Percentiles rank a stretch among this genome's conserved stretches.
These are phyloP conservation scores for Talaromyces sp. DNA, from an alignment of 2,329 filamentous ascomycete genomes.

Conservation along the genomic window DNA sequence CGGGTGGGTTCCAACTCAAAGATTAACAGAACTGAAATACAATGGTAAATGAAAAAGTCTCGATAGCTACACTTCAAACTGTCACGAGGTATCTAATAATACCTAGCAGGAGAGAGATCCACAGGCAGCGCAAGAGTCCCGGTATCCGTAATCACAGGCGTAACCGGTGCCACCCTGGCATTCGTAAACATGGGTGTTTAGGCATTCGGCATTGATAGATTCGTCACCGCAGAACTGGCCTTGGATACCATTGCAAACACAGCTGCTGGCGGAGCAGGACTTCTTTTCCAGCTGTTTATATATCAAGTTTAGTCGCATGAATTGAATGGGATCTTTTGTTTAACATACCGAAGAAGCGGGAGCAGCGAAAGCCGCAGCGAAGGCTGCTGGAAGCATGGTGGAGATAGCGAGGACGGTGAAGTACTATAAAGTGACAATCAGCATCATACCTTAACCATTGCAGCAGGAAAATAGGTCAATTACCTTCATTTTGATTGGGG, in stretches of 20 bases:
- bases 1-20: neutral
- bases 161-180: slow-evolving; percentile 12
- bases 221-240: slow-evolving; percentile 16
- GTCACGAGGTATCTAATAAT: neutral
- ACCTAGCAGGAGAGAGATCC: slow-evolving; percentile 14
- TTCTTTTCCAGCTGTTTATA: slow-evolving; percentile 11
- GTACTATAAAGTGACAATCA: neutral
- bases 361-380: neutral
- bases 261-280: slow-evolving; percentile 13
- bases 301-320: neutral
- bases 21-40: neutral
- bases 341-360: neutral
- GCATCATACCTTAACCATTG: neutral
- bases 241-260: slow-evolving; percentile 13
- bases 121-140: slow-evolving; percentile 12
- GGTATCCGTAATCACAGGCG: slow-evolving; percentile 15
- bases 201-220: slow-evolving; percentile 12
- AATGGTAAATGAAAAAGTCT: neutral
- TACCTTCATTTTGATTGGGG: neutral
- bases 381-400: neutral
- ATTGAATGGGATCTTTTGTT: neutral
- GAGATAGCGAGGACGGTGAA: neutral
- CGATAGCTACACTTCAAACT: neutral
- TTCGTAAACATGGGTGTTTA: slow-evolving; percentile 15
- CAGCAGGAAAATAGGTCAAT: neutral